Evolutionary conservation across 1,284 basidiomycete species (phyloP), one percentile per base, ranked within the genome.

Genomic region (Cerrena zonata): DNA sequence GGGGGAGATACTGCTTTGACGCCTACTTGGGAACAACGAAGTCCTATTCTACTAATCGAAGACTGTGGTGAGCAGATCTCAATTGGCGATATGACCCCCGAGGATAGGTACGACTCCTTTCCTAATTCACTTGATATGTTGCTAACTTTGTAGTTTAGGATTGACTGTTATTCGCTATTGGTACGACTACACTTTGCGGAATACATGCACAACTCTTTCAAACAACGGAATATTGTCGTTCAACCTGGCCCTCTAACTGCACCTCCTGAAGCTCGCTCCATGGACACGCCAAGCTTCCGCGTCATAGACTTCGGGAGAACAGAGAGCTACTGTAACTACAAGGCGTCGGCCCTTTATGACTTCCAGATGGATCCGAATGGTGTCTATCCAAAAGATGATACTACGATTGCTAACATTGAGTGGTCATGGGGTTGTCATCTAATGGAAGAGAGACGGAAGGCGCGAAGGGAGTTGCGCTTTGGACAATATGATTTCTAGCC

Each of bases 221-320:
- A 62, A 43, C 34, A 53, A 11, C 71, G 76, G n/a, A 79, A 79
- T 59, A 66, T 79, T 21, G 57, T 79, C 39, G 57, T 68, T 19
- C 73, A 76, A 54, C 64, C 65, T 0, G 77, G 75, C 0, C 74
- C 75, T 5, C 58, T 77, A 34, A 61, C 58, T 3, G 55, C 54
- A 4, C 65, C 62, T 0, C 71, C 67, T 26, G 23, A 25, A 4
- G 3, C 45, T 48, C 43, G 58, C 48, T 58, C 58, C 27, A 23
- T 55, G 48, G 50, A 54, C 13, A 56, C 52, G 10, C 69, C 62
- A 43, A 71, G 71, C 54, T 79, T 74, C 59, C 65, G 77, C 15
- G 56, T 79, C 55, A 77, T 79, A 50, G 78, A 79, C 57, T 79
- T 79, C 57, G 77, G 77, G 21, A 54, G 66, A 13, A 49, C 48